A percentile compares a stretch with the other conserved stretches of the same genome.
Conservation (phyloP, 2,329 filamentous ascomycete genomes). For the Magnaporthiopsis incrustans region DNA sequence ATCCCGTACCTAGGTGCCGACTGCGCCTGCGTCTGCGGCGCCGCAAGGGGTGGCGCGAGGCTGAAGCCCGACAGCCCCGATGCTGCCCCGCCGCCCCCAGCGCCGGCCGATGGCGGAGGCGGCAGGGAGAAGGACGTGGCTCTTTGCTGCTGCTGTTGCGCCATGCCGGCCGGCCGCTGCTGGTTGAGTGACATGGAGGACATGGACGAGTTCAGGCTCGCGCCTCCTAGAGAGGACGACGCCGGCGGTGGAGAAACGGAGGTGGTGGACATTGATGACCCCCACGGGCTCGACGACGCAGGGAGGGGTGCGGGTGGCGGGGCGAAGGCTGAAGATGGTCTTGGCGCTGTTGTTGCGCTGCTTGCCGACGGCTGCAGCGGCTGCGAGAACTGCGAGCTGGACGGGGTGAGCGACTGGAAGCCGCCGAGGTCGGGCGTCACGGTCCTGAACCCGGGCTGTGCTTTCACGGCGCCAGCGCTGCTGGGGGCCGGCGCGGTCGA, state of each 20-base stretch:
- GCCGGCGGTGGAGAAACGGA: slow-evolving; percentile 19
- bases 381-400: slow-evolving; percentile 55
- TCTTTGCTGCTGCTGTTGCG: slow-evolving; percentile 21
- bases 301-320: slow-evolving; percentile 18
- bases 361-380: slow-evolving; percentile 40
- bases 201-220: slow-evolving; percentile 35
- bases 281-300: slow-evolving; percentile 36
- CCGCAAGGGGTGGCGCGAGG: slow-evolving; percentile 36
- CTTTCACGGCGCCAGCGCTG: slow-evolving; percentile 26
- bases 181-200: slow-evolving; percentile 40
- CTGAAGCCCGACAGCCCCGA: slow-evolving; percentile 33
- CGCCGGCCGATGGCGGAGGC: slow-evolving; percentile 37
- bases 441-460: slow-evolving; percentile 40
- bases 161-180: slow-evolving; percentile 24
- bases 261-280: slow-evolving; percentile 19
- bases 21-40: slow-evolving; percentile 5
- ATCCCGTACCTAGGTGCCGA: slow-evolving; percentile 19
- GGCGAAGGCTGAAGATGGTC: slow-evolving; percentile 15
- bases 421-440: slow-evolving; percentile 50
- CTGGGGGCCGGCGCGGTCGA: slow-evolving; percentile 42
- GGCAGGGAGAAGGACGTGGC: slow-evolving; percentile 49
- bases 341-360: slow-evolving; percentile 11
- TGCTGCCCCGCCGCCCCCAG: slow-evolving; percentile 4
- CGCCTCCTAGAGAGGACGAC: slow-evolving; percentile 26
- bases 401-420: slow-evolving; percentile 48